A percentile compares a stretch with the other conserved stretches of the same genome.
Conservation (phyloP, 176 grass and related monocot genomes). For the Bromus sterilis region DNA sequence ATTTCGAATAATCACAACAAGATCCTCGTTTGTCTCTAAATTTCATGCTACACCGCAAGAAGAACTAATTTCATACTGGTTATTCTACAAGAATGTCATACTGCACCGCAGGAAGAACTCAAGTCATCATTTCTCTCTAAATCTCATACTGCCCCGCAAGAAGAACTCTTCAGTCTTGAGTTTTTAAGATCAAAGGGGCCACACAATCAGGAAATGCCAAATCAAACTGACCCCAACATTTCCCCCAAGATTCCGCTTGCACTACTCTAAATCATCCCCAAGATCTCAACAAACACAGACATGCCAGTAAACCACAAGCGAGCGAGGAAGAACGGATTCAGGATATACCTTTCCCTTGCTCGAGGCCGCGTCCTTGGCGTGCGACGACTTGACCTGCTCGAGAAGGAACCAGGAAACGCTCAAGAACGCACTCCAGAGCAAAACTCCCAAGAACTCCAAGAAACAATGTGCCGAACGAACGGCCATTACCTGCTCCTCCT, state of each 20-base stretch:
- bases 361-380: background rate
- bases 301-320: background rate
- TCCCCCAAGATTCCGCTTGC: background rate
- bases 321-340: background rate
- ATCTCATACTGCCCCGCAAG: too few species aligned
- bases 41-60: background rate
- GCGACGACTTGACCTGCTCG: background rate
- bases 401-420: constrained; percentile 14
- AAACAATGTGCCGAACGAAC: background rate
- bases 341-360: background rate
- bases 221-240: background rate
- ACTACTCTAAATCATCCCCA: background rate
- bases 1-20: background rate
- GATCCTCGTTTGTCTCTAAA: background rate
- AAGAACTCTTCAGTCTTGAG: too few species aligned
- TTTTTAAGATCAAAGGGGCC: too few species aligned
- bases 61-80: too few species aligned
- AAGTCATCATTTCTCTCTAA: too few species aligned
- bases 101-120: too few species aligned
- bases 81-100: too few species aligned
- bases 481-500: background rate
- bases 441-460: background rate
- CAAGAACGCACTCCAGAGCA: background rate
- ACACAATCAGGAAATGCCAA: background rate
- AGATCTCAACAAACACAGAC: background rate